These are phyloP conservation scores for Yamadazyma olivae DNA, from an alignment of 805 yeast species.

Conservation along the genomic window DNA sequence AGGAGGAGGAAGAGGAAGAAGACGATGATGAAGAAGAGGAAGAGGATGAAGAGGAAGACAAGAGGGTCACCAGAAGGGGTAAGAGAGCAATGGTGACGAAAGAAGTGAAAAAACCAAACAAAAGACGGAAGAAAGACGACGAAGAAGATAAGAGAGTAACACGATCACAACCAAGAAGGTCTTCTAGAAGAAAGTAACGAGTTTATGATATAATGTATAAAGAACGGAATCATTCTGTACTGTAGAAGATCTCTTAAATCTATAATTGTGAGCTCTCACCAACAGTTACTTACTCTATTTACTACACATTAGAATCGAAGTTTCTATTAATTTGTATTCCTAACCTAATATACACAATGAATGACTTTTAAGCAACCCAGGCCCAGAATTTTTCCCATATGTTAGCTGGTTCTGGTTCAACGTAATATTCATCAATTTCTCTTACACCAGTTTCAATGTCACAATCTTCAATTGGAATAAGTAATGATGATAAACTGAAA, in stretches of 20 bases:
- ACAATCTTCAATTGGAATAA: slow-evolving; percentile 52
- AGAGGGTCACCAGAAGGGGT: slow-evolving; percentile 16
- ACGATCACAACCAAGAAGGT: slow-evolving; percentile 13
- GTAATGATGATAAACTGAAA: slow-evolving; percentile 34
- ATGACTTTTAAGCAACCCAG: slow-evolving; percentile 19
- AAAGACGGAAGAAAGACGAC: slow-evolving; percentile 13
- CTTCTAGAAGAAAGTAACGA: slow-evolving; percentile 15
- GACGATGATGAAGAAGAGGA: slow-evolving; percentile 11
- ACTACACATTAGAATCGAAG: no score
- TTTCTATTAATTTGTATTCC: no score
- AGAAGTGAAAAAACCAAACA: not conserved
- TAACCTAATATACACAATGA: no score
- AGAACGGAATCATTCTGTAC: no score
- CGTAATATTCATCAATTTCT: slow-evolving; percentile 61
- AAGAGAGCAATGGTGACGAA: slow-evolving; percentile 11
- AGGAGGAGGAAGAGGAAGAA: slow-evolving; percentile 10
- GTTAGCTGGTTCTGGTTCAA: slow-evolving; percentile 47
- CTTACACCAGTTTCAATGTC: slow-evolving; percentile 70
- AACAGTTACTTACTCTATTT: no score
- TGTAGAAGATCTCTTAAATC: no score
- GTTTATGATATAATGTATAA: no score
- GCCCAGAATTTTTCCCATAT: slow-evolving; percentile 58
- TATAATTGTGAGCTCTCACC: no score
- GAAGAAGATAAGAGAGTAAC: slow-evolving; percentile 12
- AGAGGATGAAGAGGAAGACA: slow-evolving; percentile 14